These are phyloP conservation scores for Scutellaria minor DNA, from an alignment of 257 asterid genomes.

Conservation along the genomic window DNA sequence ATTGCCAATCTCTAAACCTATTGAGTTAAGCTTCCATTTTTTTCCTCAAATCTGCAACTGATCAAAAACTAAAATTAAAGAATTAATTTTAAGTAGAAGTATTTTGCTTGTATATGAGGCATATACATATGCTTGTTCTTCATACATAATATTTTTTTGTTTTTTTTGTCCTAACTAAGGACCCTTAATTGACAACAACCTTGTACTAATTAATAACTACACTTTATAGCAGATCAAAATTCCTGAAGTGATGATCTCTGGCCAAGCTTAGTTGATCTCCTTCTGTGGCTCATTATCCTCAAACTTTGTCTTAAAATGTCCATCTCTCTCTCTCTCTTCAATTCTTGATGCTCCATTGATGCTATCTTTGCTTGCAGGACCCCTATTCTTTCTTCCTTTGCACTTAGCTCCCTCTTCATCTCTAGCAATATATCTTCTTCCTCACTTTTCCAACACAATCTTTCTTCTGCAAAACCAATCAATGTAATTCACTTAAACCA, in stretches of 20 bases:
- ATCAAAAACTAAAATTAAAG: not conserved
- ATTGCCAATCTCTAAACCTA: too few species aligned
- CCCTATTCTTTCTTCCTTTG: constrained; percentile 62
- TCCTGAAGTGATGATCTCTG: constrained; percentile 3
- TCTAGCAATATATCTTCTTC: constrained; percentile 52
- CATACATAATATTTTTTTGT: not conserved
- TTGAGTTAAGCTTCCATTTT: too few species aligned
- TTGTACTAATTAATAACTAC: not conserved
- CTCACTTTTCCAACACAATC: constrained; percentile 51
- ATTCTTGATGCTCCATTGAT: constrained; percentile 59
- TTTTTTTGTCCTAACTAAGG: not conserved
- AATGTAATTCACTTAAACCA: too few species aligned
- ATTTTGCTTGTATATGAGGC: constrained; percentile 18
- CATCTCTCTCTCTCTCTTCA: constrained; percentile 68
- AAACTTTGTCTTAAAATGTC: constrained; percentile 80
- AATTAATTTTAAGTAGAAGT: not conserved
- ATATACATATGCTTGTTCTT: not conserved
- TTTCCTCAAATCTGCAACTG: too few species aligned
- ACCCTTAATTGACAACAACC: not conserved
- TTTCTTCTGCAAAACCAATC: constrained; percentile 48
- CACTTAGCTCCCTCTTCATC: constrained; percentile 52
- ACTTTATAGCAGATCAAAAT: not conserved
- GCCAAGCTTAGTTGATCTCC: constrained; percentile 43
- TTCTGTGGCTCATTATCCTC: constrained; percentile 69
- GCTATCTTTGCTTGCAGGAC: constrained; percentile 54